Evolutionary conservation across 23 red algal species (phyloP), one percentile per base, ranked within the genome.

Genomic region (Chondrus crispus): DNA sequence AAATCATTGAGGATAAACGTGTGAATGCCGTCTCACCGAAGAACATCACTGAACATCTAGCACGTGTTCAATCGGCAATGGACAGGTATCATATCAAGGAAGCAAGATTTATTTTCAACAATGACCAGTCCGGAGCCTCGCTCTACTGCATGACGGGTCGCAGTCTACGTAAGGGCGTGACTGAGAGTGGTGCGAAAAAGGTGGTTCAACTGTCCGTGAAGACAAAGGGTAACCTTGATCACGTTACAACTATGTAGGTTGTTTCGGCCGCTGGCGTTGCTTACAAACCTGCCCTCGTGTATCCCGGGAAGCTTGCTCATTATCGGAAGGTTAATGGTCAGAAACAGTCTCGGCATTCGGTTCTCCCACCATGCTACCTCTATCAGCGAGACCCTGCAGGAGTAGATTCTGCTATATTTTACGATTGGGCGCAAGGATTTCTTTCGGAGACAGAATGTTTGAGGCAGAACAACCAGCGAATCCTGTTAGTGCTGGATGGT

Each of bases 171-270:
- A 77, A 41, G 41, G 41, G n/a, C n/a, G n/a, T 39, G 45, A 10
- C 6, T 33, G 33, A 10, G 32, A 29, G 26, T 26, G 43, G 20
- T 55, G 50, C 50, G 12, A 55, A 55, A 55, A 55, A 55, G 20
- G 12, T 12, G 50, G 50, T 55, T 20, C 50, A 43, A 77, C 8
- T 13, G n/a, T 5, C 33, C 33, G 9, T 77, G 24, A 41, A 33
- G 10, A 46, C 71, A 39, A 77, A 77, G 43, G 71, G 71, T 6
- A 77, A 77, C 45, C 71, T 77, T 39, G 71, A 77, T 8, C 33
- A 43, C 8, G 41, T 77, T 9, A 77, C 71, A n/a, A 43, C 45
- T 8, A 77, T 77, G 71, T 20, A n/a, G 9, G 41, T 77, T 55
- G 50, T 55, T 12, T 12, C 50, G 12, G 50, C 50, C 50, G 20